phyloP scores from a whole-genome alignment of 177 flowering plant genomes.

The Vitis hybrid region DNA sequence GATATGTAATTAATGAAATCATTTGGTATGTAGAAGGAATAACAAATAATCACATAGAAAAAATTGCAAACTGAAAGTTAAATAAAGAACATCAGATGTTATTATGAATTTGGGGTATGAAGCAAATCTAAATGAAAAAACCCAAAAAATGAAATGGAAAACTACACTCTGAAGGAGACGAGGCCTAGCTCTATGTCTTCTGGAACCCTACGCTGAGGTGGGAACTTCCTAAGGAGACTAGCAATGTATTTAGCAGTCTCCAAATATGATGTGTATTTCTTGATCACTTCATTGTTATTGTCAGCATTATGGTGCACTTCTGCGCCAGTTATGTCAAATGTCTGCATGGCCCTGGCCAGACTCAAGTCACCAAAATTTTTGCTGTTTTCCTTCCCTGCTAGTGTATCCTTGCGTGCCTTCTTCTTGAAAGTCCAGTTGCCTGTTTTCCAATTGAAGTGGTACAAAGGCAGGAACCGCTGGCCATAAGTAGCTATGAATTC shows the following conservation, averaged over 20 bases:
- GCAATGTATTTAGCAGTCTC: constrained; percentile 48
- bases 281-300: background rate
- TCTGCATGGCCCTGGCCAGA: constrained; percentile 6
- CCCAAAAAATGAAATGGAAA: background rate
- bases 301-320: background rate
- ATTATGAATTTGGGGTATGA: too few relatives aligned
- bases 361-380: background rate
- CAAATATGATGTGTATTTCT: constrained; percentile 37
- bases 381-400: constrained; percentile 1
- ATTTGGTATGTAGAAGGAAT: too few relatives aligned
- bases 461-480: constrained; percentile 64
- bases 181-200: constrained; percentile 36
- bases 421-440: constrained; percentile 55
- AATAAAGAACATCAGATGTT: too few relatives aligned
- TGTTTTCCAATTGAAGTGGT: constrained; percentile 48
- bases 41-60: too few relatives aligned
- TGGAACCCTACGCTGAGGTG: constrained; percentile 36
- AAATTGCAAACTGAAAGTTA: too few relatives aligned
- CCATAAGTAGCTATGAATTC: constrained; percentile 67
- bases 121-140: too few relatives aligned
- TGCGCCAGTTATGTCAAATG: background rate
- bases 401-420: constrained; percentile 13
- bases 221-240: constrained; percentile 43
- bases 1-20: too few relatives aligned
- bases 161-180: constrained; percentile 43